Evolutionary conservation across 257 asterid genomes (phyloP).

Genomic region (Solanum ossicruentum): DNA sequence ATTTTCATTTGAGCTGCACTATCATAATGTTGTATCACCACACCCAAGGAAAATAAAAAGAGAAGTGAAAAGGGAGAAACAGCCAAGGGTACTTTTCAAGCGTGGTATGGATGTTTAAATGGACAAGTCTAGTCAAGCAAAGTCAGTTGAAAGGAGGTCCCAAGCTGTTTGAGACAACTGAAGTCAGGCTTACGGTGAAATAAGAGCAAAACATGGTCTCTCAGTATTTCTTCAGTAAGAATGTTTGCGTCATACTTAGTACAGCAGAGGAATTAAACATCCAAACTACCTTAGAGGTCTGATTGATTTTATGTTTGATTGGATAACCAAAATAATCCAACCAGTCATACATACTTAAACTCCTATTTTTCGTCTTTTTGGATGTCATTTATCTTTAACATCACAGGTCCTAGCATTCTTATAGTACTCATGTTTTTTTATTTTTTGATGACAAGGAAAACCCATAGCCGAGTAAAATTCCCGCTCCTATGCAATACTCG

Average conservation of each 20-base stretch:
- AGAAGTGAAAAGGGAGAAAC: no score
- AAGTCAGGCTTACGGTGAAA: neutral
- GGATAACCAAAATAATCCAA: neutral
- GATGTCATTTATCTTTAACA: neutral
- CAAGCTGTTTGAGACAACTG: neutral
- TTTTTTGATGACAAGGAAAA: no score
- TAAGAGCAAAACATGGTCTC: neutral
- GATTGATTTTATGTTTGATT: neutral
- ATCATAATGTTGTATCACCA: neutral
- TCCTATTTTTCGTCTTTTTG: neutral
- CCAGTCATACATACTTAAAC: neutral
- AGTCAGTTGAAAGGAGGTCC: neutral
- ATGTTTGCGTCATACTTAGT: neutral
- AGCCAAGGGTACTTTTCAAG: no score
- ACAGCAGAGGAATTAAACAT: neutral
- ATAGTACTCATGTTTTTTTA: no score
- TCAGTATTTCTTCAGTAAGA: neutral
- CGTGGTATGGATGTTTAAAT: neutral
- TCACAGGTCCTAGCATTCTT: neutral
- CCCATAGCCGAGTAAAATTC: no score
- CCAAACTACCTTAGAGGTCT: neutral
- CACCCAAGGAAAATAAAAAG: neutral
- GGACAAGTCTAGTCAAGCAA: neutral
- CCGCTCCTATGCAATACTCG: no score
- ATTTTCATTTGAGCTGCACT: neutral